Conservation (phyloP, 1,284 basidiomycete genomes). For the Lentinus polychrous region DNA sequence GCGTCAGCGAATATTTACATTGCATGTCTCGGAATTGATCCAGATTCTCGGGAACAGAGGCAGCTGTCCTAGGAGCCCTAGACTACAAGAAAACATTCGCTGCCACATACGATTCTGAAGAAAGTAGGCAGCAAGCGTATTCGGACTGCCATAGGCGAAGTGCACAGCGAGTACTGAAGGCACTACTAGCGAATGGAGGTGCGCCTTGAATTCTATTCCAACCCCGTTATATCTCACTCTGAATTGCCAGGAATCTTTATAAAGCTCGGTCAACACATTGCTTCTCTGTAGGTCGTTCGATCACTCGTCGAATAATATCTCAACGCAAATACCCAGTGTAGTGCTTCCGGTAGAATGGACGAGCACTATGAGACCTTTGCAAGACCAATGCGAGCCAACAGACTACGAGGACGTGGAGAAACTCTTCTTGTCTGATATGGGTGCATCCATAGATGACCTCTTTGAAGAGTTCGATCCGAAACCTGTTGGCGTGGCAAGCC, state of each 20-base stretch:
- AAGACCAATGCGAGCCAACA: constrained; percentile 83
- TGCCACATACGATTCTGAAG: constrained; percentile 48
- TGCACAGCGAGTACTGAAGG: constrained; percentile 69
- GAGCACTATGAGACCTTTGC: constrained; percentile 60
- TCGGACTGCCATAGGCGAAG: constrained; percentile 80
- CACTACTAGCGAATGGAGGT: constrained; percentile 85
- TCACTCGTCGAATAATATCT: neutral
- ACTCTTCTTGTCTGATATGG: constrained; percentile 72
- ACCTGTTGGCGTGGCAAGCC: constrained; percentile 92
- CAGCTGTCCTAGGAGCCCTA: constrained; percentile 58
- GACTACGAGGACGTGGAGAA: constrained; percentile 61
- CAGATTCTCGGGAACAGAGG: constrained; percentile 31
- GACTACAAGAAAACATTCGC: constrained; percentile 85
- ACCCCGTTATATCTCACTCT: neutral
- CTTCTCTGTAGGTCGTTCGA: constrained; percentile 44
- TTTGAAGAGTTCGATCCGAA: constrained; percentile 82
- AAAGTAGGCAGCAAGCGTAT: constrained; percentile 50
- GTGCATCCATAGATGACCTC: constrained; percentile 51
- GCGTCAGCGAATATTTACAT: constrained; percentile 17
- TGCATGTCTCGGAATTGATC: neutral
- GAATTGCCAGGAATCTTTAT: constrained; percentile 72
- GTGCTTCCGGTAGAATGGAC: constrained; percentile 83
- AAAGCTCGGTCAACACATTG: constrained; percentile 89
- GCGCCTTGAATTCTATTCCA: constrained; percentile 15
- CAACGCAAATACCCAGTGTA: constrained; percentile 22